Percentiles rank a stretch among this genome's conserved stretches.
Conservation (phyloP, 2,329 filamentous ascomycete species). For the Elsinoe ampelina region DNA sequence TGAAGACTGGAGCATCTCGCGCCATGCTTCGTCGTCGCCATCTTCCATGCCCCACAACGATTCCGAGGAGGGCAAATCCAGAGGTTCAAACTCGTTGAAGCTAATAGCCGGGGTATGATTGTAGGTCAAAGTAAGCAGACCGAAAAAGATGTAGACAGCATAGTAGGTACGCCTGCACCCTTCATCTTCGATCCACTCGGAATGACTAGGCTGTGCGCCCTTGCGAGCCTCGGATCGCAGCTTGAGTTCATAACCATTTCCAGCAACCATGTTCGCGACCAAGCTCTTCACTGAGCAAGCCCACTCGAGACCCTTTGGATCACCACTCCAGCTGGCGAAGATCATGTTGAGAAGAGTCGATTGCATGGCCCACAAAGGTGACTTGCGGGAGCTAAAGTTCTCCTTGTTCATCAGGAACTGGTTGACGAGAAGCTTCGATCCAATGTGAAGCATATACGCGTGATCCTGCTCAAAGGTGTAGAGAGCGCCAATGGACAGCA, state of each 20-base stretch:
- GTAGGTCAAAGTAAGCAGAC: slow-evolving; percentile 86
- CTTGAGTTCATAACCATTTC: slow-evolving; percentile 93
- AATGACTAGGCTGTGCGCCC: slow-evolving; percentile 62
- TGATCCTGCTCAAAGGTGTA: slow-evolving; percentile 97
- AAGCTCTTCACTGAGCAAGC: slow-evolving; percentile 98
- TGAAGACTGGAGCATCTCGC: slow-evolving; percentile 62
- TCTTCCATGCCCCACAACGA: slow-evolving; percentile 84
- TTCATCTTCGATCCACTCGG: slow-evolving; percentile 95
- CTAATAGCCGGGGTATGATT: slow-evolving; percentile 97
- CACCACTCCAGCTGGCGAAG: slow-evolving; percentile 97
- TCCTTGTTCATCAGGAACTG: slow-evolving; percentile 97
- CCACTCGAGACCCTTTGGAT: slow-evolving; percentile 96
- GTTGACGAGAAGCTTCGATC: slow-evolving; percentile 92
- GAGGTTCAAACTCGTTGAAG: slow-evolving; percentile 93
- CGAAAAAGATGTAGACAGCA: slow-evolving; percentile 98
- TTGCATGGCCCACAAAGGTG: slow-evolving; percentile 97
- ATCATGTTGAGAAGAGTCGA: slow-evolving; percentile 96
- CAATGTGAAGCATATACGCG: slow-evolving; percentile 94
- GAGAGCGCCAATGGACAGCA: slow-evolving; percentile 87
- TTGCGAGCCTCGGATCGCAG: slow-evolving; percentile 81
- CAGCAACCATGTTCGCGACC: slow-evolving; percentile 96
- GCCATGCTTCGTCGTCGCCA: slow-evolving; percentile 72
- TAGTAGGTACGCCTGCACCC: slow-evolving; percentile 95
- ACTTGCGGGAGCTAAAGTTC: slow-evolving; percentile 96
- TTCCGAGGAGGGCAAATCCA: slow-evolving; percentile 88